A percentile compares a stretch with the other conserved stretches of the same genome.
Conservation (phyloP, 495 filamentous ascomycete species). For the Talaromyces wortmannii region DNA sequence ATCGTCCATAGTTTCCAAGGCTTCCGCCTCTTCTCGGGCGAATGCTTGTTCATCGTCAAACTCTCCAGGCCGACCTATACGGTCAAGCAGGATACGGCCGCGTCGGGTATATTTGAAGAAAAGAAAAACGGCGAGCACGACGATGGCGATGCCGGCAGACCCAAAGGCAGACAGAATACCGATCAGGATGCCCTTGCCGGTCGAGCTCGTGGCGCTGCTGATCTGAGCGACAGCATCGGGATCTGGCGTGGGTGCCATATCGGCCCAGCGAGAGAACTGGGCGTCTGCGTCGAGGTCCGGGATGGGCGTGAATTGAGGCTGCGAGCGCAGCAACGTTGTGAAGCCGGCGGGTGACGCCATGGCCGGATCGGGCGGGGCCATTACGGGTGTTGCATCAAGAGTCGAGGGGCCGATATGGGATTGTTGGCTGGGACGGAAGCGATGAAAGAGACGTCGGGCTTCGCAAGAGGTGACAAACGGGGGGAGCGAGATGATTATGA, state of each 20-base stretch:
- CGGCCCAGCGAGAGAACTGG: too few relatives aligned
- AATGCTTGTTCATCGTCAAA: constrained; percentile 97
- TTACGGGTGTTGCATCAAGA: constrained; percentile 5
- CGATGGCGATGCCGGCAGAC: constrained; percentile 73
- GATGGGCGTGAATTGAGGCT: constrained; percentile 8
- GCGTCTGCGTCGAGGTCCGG: constrained; percentile 6
- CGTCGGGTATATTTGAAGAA: constrained; percentile 88
- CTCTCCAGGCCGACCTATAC: constrained; percentile 88
- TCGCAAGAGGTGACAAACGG: not conserved
- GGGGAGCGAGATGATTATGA: constrained; percentile 3
- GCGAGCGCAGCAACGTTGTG: constrained; percentile 3
- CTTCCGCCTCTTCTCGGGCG: constrained; percentile 86
- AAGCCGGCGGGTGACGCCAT: constrained; percentile 25
- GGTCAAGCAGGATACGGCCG: constrained; percentile 88
- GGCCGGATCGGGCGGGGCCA: constrained; percentile 6
- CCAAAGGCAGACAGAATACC: constrained; percentile 96
- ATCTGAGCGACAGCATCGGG: constrained; percentile 3
- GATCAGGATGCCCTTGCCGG: constrained; percentile 81
- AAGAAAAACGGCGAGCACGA: constrained; percentile 80
- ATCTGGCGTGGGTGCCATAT: not conserved
- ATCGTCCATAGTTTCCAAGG: constrained; percentile 93
- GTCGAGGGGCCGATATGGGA: not conserved
- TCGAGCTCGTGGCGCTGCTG: constrained; percentile 34
- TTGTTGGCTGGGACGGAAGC: constrained; percentile 1
- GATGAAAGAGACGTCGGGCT: not conserved